Percentiles rank a stretch among this genome's conserved stretches.
Evolutionary conservation across 345 rosid genomes (phyloP).

Genomic region (Eucalyptus pauciflora): DNA sequence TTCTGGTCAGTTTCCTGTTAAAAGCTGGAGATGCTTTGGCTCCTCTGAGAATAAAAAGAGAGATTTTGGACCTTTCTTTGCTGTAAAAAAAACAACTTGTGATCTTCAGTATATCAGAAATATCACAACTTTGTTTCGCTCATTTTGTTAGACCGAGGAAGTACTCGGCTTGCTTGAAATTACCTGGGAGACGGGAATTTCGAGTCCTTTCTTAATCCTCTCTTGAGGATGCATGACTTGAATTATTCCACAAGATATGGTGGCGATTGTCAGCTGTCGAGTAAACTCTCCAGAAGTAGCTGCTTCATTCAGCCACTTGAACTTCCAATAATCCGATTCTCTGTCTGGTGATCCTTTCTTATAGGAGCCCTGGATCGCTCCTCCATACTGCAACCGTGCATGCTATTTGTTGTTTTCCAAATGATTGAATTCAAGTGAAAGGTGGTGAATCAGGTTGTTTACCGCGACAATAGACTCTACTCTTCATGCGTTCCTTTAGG

Average conservation of each 20-base stretch:
- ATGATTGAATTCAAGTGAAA: background rate
- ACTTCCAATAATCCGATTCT: background rate
- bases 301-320: background rate
- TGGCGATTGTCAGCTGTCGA: background rate
- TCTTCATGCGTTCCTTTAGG: background rate
- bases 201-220: background rate
- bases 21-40: background rate
- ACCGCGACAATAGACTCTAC: background rate
- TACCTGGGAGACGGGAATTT: background rate
- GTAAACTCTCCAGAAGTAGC: background rate
- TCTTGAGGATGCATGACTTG: background rate
- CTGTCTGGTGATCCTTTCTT: background rate
- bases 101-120: background rate
- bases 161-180: background rate
- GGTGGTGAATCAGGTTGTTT: background rate
- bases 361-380: background rate
- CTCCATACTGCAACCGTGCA: background rate
- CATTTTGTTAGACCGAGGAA: background rate
- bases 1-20: background rate
- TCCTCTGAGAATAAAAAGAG: background rate
- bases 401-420: background rate
- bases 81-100: background rate
- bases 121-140: accelerated
- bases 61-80: background rate
- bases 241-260: background rate